Evolutionary conservation across 2,329 filamentous ascomycete species (phyloP), one percentile per base, ranked within the genome.

Genomic region (Aureobasidium namibiae): DNA sequence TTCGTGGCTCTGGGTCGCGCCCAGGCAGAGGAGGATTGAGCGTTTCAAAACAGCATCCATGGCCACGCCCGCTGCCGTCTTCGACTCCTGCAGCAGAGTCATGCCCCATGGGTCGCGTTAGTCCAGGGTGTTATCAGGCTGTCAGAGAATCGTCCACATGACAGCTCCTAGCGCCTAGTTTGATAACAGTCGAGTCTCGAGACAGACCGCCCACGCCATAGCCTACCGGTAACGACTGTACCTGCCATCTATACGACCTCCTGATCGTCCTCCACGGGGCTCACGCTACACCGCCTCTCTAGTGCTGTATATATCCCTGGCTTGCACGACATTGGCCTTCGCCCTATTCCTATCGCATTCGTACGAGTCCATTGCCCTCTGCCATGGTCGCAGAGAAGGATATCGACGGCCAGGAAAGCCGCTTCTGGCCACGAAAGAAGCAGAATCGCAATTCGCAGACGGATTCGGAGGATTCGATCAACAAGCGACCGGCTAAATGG

Each of bases 401-500:
- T 5, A 9, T 36, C 24, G 21, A 45, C n/a, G 50, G 26, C 52
- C 39, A 56, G 29, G 29, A 36, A 56, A 4, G 52, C 16, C 38
- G 24, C 7, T 26, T 21, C 39, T 44, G 52, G 52, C 82, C 85
- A 76, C 67, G 71, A 24, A 70, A 73, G 49, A 81, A 80, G 38
- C 79, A 86, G 52, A 80, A 83, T 26, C 78, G 77, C 42, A 66
- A 77, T 56, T 65, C 45, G 9, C 56, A 34, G 8, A 58, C 50
- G 10, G 50, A 63, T n/a, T 57, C 54, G 33, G 54, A 57, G 54
- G 64, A 64, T 24, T 46, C 26, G 21, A 29, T 26, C 9, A 42
- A 58, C n/a, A 48, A 58, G 23, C 44, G 45, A 34, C 61, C 50
- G 24, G 56, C 33, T 26, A 82, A 74, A 68, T 82, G 81, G 74